phyloP scores from a whole-genome alignment of 352 stramenopile genomes.

The Pythium aquatile region DNA sequence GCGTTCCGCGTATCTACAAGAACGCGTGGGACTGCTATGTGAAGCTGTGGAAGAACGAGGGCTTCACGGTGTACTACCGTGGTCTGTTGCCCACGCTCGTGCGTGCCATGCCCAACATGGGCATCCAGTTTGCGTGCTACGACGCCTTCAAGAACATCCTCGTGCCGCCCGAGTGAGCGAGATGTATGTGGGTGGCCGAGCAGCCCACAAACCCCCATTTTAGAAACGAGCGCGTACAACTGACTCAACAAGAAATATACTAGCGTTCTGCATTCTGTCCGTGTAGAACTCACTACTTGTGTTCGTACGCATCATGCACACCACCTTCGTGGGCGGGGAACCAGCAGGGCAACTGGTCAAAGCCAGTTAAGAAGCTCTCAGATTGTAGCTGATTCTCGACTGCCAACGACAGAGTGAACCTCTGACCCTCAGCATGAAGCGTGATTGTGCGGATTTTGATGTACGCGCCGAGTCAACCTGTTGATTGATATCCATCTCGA shows the following conservation, averaged over 20 bases:
- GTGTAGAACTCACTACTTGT: no score
- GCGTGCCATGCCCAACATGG: conserved; percentile 84
- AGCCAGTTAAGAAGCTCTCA: no score
- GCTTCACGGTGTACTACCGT: conserved; percentile 69
- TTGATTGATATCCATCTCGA: no score
- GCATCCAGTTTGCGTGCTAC: conserved; percentile 87
- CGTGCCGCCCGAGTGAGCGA: conserved; percentile 14
- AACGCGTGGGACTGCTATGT: conserved; percentile 80
- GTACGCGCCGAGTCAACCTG: no score
- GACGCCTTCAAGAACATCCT: conserved; percentile 59
- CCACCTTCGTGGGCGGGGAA: no score
- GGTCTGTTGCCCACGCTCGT: conserved; percentile 78
- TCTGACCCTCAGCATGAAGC: no score
- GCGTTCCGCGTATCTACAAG: conserved; percentile 53
- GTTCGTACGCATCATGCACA: no score
- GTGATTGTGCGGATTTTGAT: no score
- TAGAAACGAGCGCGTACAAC: conserved; percentile 13
- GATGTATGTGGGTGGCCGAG: not conserved
- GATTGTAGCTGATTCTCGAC: no score
- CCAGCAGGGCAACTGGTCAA: no score
- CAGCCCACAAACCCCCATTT: not conserved
- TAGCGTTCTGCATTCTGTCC: not conserved
- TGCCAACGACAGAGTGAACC: no score
- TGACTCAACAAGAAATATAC: conserved; percentile 19
- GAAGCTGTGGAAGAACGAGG: conserved; percentile 59